Evolutionary conservation across 768 basidiomycete species (phyloP), one percentile per base, ranked within the genome.

Genomic region (Phylloporus arenicola): DNA sequence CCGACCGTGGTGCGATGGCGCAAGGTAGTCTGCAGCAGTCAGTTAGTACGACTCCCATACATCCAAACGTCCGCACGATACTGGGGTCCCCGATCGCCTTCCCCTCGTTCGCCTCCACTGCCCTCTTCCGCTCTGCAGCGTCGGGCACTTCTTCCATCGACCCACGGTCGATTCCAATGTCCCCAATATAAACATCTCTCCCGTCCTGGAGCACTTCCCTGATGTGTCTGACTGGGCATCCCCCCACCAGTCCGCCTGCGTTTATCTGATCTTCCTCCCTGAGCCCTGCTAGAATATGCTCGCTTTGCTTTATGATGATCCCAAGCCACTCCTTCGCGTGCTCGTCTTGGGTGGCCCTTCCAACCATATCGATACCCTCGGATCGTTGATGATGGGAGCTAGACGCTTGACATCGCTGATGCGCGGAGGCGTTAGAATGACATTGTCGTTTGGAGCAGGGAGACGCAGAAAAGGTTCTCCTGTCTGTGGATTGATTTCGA

Each of bases 391-490:
- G 50, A 71, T 58, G 1, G 68, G 55, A 7, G 71, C 53, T n/a
- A 72, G 50, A 9, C 58, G 45, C 24, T 70, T 63, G 12, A 65
- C 71, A 56, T 83, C 80, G 33, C 61, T 64, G 22, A 58, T 45
- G 35, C 83, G 78, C 16, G 79, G 79, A 16, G 83, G 77, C 7
- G 83, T 85, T 33, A 85, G 53, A 48, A 85, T 76, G 54, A 84
- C 78, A 51, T 70, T 70, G 42, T 79, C 72, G 48, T 73, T 70
- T 34, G 80, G 80, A 31, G 64, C 55, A 4, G 73, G 68, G 19
- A 86, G 71, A 11, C 75, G 77, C 14, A 85, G 71, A 63, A 79
- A 84, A 1, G 75, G 76, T 55, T 83, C 81, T 39, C 72, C 73
- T 2, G 75, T 78, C 22, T 47, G 46, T 3, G 68, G 47, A 47